A percentile compares a stretch with the other conserved stretches of the same genome.
Conservation (phyloP, 495 filamentous ascomycete species). For the Trichoderma orchidacearum region DNA sequence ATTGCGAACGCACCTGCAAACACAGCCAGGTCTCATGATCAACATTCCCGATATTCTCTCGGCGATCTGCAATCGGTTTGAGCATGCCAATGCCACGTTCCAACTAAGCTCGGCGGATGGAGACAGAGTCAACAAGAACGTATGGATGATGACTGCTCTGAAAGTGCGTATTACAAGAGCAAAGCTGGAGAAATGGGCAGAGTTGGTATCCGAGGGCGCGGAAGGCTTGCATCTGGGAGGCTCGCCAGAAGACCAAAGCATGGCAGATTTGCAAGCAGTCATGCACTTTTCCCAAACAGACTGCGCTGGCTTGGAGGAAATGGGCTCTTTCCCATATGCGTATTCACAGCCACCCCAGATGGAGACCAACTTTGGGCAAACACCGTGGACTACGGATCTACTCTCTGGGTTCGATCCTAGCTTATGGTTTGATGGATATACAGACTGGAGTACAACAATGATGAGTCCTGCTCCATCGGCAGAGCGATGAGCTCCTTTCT, state of each 20-base stretch:
- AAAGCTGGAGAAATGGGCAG: conserved; percentile 17
- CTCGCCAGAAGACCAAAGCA: not conserved
- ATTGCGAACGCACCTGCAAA: conserved; percentile 11
- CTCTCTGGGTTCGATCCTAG: not conserved
- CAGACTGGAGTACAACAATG: not conserved
- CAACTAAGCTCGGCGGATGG: conserved; percentile 2
- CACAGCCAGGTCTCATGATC: conserved; percentile 15
- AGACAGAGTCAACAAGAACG: conserved; percentile 10
- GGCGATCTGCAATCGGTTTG: conserved; percentile 13
- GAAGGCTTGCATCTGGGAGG: not conserved
- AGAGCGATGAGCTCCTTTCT: not conserved
- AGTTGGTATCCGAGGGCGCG: conserved; percentile 11
- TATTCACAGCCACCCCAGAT: not conserved
- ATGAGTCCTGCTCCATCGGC: not conserved
- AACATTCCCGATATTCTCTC: conserved; percentile 13
- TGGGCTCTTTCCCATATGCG: not conserved
- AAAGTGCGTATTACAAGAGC: conserved; percentile 14
- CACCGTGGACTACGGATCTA: not conserved
- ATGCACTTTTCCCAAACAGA: not conserved
- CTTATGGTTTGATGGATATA: not conserved
- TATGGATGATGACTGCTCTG: conserved; percentile 15
- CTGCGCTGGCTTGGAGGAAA: not conserved
- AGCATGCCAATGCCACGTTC: conserved; percentile 8
- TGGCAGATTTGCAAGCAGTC: not conserved
- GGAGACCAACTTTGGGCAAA: not conserved